phyloP scores from a whole-genome alignment of 345 rosid species.

The Clausena lansium region DNA sequence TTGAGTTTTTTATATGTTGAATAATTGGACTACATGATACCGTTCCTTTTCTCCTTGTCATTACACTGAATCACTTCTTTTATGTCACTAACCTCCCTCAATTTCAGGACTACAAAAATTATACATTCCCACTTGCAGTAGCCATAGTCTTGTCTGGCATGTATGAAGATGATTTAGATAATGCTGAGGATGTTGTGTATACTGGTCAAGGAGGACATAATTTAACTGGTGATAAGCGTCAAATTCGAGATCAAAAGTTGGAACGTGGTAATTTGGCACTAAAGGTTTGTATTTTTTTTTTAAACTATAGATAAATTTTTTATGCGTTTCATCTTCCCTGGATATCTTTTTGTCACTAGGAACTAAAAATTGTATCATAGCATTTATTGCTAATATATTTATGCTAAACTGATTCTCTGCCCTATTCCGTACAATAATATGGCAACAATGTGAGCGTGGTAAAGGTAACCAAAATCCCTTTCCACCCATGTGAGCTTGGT shows the following conservation, averaged over 20 bases:
- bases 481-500: no score
- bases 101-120: slow-evolving; percentile 50
- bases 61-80: background rate
- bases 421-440: background rate
- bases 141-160: slow-evolving; percentile 84
- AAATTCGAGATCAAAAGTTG: slow-evolving; percentile 64
- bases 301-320: background rate
- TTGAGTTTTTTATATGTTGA: background rate
- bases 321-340: background rate
- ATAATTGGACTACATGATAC: background rate
- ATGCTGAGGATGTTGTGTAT: slow-evolving; percentile 80
- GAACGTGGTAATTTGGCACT: slow-evolving; percentile 85
- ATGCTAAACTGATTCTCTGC: background rate
- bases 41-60: background rate
- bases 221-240: slow-evolving; percentile 83
- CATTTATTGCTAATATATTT: background rate
- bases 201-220: slow-evolving; percentile 97
- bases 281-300: slow-evolving; percentile 52
- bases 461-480: no score
- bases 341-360: background rate
- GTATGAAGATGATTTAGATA: slow-evolving; percentile 96
- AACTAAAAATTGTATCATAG: background rate
- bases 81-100: background rate
- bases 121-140: slow-evolving; percentile 64
- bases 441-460: background rate